These are phyloP conservation scores for Marasmius oreades DNA, from an alignment of 1,284 basidiomycete genomes.

Conservation along the genomic window DNA sequence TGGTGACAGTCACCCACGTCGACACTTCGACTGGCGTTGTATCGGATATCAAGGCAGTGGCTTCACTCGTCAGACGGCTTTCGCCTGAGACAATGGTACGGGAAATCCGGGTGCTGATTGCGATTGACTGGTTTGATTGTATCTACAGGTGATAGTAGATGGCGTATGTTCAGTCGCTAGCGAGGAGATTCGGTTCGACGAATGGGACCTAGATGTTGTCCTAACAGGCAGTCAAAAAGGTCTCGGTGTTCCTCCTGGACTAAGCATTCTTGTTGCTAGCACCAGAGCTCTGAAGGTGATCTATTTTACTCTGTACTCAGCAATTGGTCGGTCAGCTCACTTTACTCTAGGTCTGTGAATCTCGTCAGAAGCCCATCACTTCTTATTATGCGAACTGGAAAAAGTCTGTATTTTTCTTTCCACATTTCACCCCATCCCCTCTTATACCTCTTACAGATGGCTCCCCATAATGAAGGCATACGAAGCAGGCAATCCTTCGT, in stretches of 20 bases:
- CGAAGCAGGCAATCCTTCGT: conserved; percentile 68
- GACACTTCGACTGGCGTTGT: conserved; percentile 93
- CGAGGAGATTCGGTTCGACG: conserved; percentile 94
- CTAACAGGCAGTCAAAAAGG: conserved; percentile 94
- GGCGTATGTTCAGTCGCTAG: conserved; percentile 95
- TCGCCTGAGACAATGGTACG: conserved; percentile 84
- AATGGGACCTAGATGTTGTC: conserved; percentile 91
- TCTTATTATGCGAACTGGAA: conserved; percentile 92
- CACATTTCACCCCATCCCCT: neutral
- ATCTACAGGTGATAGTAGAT: conserved; percentile 73
- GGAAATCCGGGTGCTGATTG: conserved; percentile 3
- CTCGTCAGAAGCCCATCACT: conserved; percentile 65
- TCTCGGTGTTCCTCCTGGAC: conserved; percentile 90
- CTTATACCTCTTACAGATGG: conserved; percentile 55
- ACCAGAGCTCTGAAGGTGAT: conserved; percentile 72
- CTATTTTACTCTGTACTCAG: neutral
- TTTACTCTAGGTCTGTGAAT: conserved; percentile 56
- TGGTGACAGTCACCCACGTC: conserved; percentile 93
- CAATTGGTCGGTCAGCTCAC: neutral
- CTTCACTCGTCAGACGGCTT: conserved; percentile 69
- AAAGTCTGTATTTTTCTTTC: conserved; percentile 41
- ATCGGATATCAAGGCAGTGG: conserved; percentile 80
- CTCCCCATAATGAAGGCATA: conserved; percentile 92
- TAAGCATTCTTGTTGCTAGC: conserved; percentile 84
- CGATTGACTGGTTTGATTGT: conserved; percentile 5